Base-by-base conservation (phyloP, 306 rosid species). In the Casuarina cunninghamiana region DNA sequence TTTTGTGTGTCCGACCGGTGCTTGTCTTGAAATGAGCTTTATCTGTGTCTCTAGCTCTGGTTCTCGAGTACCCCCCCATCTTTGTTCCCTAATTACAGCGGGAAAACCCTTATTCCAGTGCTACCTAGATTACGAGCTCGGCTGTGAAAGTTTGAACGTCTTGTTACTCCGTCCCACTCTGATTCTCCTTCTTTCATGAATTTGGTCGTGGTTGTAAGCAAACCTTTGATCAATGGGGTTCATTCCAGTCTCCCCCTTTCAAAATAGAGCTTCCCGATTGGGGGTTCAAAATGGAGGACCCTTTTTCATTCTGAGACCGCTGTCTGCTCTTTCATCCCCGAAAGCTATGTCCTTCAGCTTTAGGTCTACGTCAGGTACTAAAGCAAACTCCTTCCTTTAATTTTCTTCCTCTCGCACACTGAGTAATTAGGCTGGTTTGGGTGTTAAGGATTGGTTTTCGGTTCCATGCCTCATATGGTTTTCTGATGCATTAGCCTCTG, bases 331-430 rank as follows among this genome's bases (percentile, higher is more conserved):
- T 5, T 73, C 57, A 41, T 37, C 61, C 65, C 66, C 51, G 10
- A 69, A 35, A 61, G 69, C 72, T 0, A 54, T 63, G 4, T 53
- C 79, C 62, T 84, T 79, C 70, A 71, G 9, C 35, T 50, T 82
- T 17, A 82, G 72, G 5, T 63, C 82, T 75, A 61, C 54, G 71
- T 83, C 80, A 71, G 85, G 91, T 87, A 85, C 16, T 55, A 38
- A 62, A 49, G 70, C 80, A 37, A 12, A 55, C 54, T 44, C 75
- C 45, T 50, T 41, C 0, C 38, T 35, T 39, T 26, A 3, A 6
- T 38, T 71, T 72, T 1, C 17, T 66, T 41, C 12, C 35, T 16
- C 35, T 66, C 12, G 46, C 17, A 3, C n/a, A n/a, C 17, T 41
- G 10, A 66, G 11, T 66, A 66, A 66, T 39, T 66, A 41, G 71